Base-by-base conservation (phyloP, 2,329 filamentous ascomycete species). In the Penicillium sp. region DNA sequence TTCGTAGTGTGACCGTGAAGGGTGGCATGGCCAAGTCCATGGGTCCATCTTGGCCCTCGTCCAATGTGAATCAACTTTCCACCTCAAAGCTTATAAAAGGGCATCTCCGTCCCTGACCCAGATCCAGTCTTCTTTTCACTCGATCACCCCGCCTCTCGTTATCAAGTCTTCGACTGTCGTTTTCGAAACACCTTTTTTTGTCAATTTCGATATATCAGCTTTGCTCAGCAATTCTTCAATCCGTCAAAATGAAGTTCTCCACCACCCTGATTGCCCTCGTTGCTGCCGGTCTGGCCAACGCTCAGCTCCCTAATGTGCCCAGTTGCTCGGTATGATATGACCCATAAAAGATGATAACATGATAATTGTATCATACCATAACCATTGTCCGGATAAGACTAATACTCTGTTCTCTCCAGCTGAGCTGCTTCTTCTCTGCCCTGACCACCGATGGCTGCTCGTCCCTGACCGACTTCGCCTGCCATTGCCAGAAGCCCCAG, bases 391-490 rank as follows among this genome's bases (percentile, higher is more conserved):
- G n/a, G 28, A 28, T 28, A 28, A 28, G 28, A 3, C 49, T 33
- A 33, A 33, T 12, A 33, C 9, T 33, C 9, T 33, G 1, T 33
- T 33, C 30, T 12, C 30, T 33, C 30, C 30, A 33, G 82, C 65
- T 83, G 17, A 68, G 66, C 65, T 84, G 82, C 74, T 82, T 84
- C 71, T 44, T 83, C 59, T 63, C 56, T 15, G 75, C 80, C 40
- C 73, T 84, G 44, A 61, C 59, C 57, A 65, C 49, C 33, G 81
- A 83, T 66, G 82, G 81, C 62, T 84, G 82, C 76, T 65, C 73
- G n/a, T 17, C 59, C 15, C 68, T 84, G 37, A 78, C 75, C 63
- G 82, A 84, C 75, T 84, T 84, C 70, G 77, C 76, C 38, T 83
- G 81, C 72, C 81, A 83, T 73, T 83, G 82, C 75, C 69, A 78